Conservation (phyloP, 257 asterid genomes). For the Cynanchum wilfordii region DNA sequence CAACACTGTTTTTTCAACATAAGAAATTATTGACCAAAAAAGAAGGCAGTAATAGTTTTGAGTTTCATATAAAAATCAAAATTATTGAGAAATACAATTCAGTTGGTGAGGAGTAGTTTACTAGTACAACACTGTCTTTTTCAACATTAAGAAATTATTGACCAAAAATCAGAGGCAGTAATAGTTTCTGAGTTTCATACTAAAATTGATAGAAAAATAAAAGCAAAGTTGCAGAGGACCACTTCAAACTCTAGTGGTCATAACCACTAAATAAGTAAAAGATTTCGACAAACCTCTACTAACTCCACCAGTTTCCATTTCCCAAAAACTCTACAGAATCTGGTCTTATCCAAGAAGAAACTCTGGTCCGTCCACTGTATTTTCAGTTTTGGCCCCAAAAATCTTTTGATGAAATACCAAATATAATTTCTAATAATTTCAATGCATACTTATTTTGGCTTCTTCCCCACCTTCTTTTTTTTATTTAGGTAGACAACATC, state of each 20-base stretch:
- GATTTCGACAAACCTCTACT: background rate
- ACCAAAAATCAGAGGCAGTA: background rate
- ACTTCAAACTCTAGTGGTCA: background rate
- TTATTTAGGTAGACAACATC: background rate
- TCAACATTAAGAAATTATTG: background rate
- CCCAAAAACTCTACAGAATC: background rate
- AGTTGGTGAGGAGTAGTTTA: background rate
- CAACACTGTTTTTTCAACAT: background rate
- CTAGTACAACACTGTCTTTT: background rate
- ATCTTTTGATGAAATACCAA: background rate
- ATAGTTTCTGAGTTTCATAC: background rate
- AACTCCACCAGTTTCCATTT: background rate
- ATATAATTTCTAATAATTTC: too few species aligned
- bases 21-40: background rate
- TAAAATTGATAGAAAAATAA: background rate
- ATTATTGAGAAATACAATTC: background rate
- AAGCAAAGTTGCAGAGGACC: background rate
- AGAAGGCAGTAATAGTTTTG: background rate
- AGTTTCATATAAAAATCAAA: background rate
- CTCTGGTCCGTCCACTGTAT: background rate
- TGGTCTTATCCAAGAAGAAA: background rate
- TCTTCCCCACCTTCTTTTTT: too few species aligned
- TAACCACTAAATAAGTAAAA: background rate
- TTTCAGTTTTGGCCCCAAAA: background rate
- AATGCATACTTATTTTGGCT: too few species aligned